Percentiles rank a stretch among this genome's conserved stretches.
phyloP scores from a whole-genome alignment of 169 alveolate species.

The Sarcocystis neurona region DNA sequence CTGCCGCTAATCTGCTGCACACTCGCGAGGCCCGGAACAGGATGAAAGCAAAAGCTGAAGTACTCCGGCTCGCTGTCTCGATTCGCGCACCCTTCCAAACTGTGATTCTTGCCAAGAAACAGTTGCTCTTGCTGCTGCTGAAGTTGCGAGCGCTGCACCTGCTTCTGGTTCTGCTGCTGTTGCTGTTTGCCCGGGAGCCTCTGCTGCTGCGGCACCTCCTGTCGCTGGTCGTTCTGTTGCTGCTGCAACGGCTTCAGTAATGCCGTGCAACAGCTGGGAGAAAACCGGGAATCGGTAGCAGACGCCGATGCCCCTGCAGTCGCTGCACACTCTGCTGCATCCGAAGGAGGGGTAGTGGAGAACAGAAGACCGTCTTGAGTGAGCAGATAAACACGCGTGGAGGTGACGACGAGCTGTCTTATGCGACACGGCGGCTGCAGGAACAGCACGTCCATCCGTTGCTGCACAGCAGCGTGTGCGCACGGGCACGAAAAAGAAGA shows the following conservation, averaged over 20 bases:
- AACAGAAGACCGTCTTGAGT: constrained; percentile 18
- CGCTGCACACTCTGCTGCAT: background rate
- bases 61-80: background rate
- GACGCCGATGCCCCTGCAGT: background rate
- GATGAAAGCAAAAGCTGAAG: background rate
- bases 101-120: too few species aligned
- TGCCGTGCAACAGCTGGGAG: too few species aligned
- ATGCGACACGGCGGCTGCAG: background rate
- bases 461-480: background rate
- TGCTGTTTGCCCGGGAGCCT: too few species aligned
- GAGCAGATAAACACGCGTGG: background rate
- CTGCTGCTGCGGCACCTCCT: too few species aligned
- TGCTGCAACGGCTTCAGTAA: too few species aligned
- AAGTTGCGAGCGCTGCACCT: too few species aligned
- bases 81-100: too few species aligned
- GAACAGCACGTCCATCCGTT: too few species aligned
- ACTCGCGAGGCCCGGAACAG: background rate
- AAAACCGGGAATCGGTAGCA: background rate
- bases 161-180: too few species aligned
- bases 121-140: too few species aligned
- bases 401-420: background rate
- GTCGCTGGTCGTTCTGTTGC: too few species aligned
- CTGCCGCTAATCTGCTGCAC: background rate
- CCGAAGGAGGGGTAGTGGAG: background rate
- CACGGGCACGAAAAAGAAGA: background rate